Evolutionary conservation across 768 basidiomycete species (phyloP), one percentile per base, ranked within the genome.

Genomic region (Mycena metata): DNA sequence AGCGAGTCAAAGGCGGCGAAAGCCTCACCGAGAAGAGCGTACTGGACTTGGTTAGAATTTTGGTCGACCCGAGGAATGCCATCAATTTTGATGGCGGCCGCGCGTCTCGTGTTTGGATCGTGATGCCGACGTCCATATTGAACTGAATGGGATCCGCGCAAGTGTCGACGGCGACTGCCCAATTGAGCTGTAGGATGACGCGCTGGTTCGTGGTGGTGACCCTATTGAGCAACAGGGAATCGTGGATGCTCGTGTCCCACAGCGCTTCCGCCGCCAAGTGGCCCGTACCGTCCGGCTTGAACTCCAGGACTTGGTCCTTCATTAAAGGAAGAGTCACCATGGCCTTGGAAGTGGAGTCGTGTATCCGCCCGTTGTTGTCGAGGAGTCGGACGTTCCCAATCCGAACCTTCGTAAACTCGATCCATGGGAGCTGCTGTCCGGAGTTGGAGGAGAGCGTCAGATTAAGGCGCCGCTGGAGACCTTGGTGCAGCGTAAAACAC

Each of bases 221-320:
- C 30, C 91, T 88, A 77, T 99, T 97, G 68, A 99, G 85, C 49
- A 96, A 81, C 17, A 89, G 77, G 15, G 95, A 96, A 72, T 95
- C 90, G 77, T 98, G 98, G 15, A 94, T 81, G 64, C 96, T 95
- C 1, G 95, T 95, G 80, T 99, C 98, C 96, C 97, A 99, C 8
- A 93, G 83, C 2, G 91, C 91, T 61, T 90, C 88, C 11, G 89
- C 90, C 23, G 85, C 80, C 50, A 98, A 78, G 9, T 79, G 77
- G 13, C 94, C 91, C 10, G 93, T 94, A 4, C 97, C 96, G 79
- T 98, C 96, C 1, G 91, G 85, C 73, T 84, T 90, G 83, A 93
- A 96, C 70, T 93, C 89, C 23, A 95, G 81, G 1, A 75, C 77
- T 80, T 93, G 92, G 21, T 93, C 89, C 77, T 91, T 87, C 74